A percentile compares a stretch with the other conserved stretches of the same genome.
Evolutionary conservation across 768 basidiomycete genomes (phyloP).

Genomic region (Lentinula sp.): DNA sequence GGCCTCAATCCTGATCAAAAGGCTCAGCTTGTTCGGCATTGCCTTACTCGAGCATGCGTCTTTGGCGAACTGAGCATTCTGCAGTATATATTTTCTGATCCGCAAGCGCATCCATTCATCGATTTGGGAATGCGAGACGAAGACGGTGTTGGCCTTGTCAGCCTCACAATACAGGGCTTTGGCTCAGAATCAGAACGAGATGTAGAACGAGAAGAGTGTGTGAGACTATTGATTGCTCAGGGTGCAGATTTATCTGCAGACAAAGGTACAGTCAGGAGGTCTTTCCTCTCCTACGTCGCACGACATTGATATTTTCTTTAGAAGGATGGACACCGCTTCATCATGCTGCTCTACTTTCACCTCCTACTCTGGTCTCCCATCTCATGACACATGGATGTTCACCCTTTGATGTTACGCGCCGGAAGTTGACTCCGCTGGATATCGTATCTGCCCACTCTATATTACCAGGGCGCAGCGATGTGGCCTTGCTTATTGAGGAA

Average conservation of each 20-base stretch:
- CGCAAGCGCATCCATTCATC: constrained; percentile 56
- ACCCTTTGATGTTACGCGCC: constrained; percentile 67
- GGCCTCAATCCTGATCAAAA: constrained; percentile 67
- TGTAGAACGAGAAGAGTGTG: constrained; percentile 87
- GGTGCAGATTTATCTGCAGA: constrained; percentile 69
- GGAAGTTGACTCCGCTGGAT: constrained; percentile 82
- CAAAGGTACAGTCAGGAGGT: constrained; percentile 40
- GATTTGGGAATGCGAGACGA: constrained; percentile 75
- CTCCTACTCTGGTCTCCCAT: constrained; percentile 87
- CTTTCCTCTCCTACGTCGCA: background rate
- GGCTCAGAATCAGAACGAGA: constrained; percentile 77
- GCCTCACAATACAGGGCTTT: constrained; percentile 74
- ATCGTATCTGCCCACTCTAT: constrained; percentile 81
- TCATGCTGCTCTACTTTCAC: constrained; percentile 82
- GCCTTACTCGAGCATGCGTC: constrained; percentile 65
- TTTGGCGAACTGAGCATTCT: constrained; percentile 74
- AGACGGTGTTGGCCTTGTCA: constrained; percentile 78
- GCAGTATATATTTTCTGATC: constrained; percentile 65
- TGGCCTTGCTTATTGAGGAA: constrained; percentile 82
- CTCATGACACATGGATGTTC: constrained; percentile 91
- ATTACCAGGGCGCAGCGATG: constrained; percentile 77
- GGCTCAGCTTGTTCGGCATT: constrained; percentile 66
- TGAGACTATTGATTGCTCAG: constrained; percentile 71
- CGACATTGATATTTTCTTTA: constrained; percentile 21
- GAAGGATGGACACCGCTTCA: constrained; percentile 96